Conservation (phyloP, 2,329 filamentous ascomycete genomes). For the Colletotrichum eremochloae region DNA sequence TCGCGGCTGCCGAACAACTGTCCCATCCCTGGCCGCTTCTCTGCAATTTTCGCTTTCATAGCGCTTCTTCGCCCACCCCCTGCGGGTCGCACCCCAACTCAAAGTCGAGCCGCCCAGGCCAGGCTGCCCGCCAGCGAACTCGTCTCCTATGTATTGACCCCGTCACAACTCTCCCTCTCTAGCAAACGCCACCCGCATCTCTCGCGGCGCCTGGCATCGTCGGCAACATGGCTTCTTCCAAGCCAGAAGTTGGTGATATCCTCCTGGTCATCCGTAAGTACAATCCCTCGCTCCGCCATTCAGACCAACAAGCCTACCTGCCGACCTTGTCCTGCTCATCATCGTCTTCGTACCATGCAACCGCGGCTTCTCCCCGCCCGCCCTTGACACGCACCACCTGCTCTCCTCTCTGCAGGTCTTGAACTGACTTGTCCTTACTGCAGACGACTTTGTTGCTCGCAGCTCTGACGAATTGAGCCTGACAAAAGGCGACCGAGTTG, state of each 20-base stretch:
- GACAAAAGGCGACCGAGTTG: conserved; percentile 85
- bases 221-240: conserved; percentile 59
- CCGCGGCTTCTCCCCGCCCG: conserved; percentile 29
- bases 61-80: conserved; percentile 26
- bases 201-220: conserved; percentile 41
- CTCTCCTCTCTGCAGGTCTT: neutral
- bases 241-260: conserved; percentile 75
- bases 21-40: conserved; percentile 38
- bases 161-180: conserved; percentile 36
- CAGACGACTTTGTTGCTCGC: conserved; percentile 92
- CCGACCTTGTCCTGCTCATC: conserved; percentile 18
- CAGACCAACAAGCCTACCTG: conserved; percentile 17
- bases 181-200: conserved; percentile 43
- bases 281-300: conserved; percentile 21
- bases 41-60: conserved; percentile 34
- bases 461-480: conserved; percentile 94
- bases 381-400: conserved; percentile 9
- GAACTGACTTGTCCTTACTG: conserved; percentile 22
- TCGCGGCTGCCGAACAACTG: conserved; percentile 38
- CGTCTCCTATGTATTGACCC: conserved; percentile 42
- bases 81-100: conserved; percentile 34
- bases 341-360: conserved; percentile 32
- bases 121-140: conserved; percentile 38
- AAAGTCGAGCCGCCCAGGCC: conserved; percentile 34
- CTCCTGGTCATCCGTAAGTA: conserved; percentile 79